phyloP scores from a whole-genome alignment of 495 filamentous ascomycete species.

The Penicillium psychrofluorescens region DNA sequence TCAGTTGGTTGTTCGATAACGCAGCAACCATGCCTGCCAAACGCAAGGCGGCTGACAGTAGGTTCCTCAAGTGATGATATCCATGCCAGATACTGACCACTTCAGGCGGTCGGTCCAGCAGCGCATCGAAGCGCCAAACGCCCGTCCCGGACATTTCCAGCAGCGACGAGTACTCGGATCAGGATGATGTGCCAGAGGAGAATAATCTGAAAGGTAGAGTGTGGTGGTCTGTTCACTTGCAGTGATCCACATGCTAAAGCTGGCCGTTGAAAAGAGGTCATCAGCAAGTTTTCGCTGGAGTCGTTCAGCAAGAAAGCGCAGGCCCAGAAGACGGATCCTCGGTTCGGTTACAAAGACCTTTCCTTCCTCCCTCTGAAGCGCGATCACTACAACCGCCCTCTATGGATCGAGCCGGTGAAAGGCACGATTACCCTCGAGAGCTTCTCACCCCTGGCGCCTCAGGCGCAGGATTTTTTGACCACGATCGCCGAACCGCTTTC shows the following conservation, averaged over 20 bases:
- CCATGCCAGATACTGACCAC: conserved; percentile 17
- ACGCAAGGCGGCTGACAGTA: conserved; percentile 63
- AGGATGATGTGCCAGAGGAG: conserved; percentile 42
- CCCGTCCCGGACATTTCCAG: conserved; percentile 62
- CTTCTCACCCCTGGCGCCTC: conserved; percentile 75
- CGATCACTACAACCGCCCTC: conserved; percentile 79
- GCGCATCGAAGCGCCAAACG: conserved; percentile 57
- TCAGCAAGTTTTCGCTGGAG: conserved; percentile 60
- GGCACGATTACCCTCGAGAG: conserved; percentile 92
- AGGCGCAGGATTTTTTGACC: conserved; percentile 90
- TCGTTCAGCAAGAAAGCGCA: conserved; percentile 34
- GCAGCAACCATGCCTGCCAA: conserved; percentile 58
- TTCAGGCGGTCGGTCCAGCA: conserved; percentile 47
- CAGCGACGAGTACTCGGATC: conserved; percentile 65
- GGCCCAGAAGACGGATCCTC: conserved; percentile 34
- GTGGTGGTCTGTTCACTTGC: conserved; percentile 33
- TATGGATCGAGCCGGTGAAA: conserved; percentile 84
- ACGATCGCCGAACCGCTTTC: conserved; percentile 92
- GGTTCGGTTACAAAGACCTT: conserved; percentile 70
- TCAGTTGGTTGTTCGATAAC: too few species aligned
- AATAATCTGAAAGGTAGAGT: conserved; percentile 44
- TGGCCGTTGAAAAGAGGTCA: conserved; percentile 38
- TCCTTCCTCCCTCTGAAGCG: conserved; percentile 73
- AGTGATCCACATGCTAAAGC: conserved; percentile 13
- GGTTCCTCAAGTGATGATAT: background rate